These are phyloP conservation scores for Fraxinus cuspidata DNA, from an alignment of 257 asterid genomes.

Conservation along the genomic window DNA sequence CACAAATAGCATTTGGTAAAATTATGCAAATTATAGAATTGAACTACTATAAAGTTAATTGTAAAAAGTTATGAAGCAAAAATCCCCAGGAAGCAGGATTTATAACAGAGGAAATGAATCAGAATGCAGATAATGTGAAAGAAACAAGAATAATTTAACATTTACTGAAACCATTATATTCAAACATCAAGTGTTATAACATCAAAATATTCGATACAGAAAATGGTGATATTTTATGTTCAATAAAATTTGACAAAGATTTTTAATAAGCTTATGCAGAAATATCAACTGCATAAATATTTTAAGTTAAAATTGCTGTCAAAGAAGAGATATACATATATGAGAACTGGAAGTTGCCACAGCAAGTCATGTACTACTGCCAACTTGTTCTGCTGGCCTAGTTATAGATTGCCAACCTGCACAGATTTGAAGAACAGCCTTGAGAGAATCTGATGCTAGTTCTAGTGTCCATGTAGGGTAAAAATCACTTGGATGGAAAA, in stretches of 20 bases:
- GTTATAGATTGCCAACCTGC: constrained; percentile 71
- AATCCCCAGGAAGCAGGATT: not conserved
- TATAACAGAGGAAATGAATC: not conserved
- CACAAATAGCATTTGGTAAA: not conserved
- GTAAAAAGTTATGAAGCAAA: not conserved
- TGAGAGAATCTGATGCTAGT: constrained; percentile 63
- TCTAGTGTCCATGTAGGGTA: constrained; percentile 77
- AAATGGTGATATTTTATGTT: not conserved
- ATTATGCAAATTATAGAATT: not conserved
- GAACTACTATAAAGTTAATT: not conserved
- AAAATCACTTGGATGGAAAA: constrained; percentile 72
- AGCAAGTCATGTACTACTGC: constrained; percentile 31
- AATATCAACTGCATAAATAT: not conserved
- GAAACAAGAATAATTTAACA: not conserved
- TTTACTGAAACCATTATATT: not conserved
- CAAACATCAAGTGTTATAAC: not conserved
- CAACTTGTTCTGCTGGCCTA: constrained; percentile 36
- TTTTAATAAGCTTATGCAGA: not conserved
- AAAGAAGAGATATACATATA: not conserved
- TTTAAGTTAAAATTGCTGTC: not conserved
- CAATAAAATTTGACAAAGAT: not conserved
- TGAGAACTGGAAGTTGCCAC: constrained; percentile 7
- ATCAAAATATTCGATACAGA: not conserved
- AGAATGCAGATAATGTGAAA: not conserved
- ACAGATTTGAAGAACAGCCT: constrained; percentile 69